These are phyloP conservation scores for Ophiostoma montium DNA, from an alignment of 2,329 filamentous ascomycete genomes.

Conservation along the genomic window DNA sequence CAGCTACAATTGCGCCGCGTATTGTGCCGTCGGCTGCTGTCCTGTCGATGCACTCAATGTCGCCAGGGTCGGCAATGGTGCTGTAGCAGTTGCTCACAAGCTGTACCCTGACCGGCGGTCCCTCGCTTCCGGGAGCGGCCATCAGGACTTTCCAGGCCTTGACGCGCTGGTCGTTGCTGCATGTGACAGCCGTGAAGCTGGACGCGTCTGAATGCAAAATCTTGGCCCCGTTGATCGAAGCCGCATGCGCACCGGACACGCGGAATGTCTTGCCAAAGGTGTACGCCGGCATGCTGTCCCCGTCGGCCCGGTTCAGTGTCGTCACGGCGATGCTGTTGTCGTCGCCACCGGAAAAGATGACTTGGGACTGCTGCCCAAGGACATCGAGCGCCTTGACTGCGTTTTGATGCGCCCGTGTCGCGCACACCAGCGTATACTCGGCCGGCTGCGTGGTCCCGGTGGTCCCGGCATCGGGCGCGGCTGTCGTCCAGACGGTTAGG, in stretches of 20 bases:
- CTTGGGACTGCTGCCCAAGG: slow-evolving; percentile 18
- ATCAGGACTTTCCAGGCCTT: slow-evolving; percentile 35
- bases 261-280: slow-evolving; percentile 14
- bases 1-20: slow-evolving; percentile 23
- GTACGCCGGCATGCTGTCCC: slow-evolving; percentile 4
- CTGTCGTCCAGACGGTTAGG: slow-evolving; percentile 43
- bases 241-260: slow-evolving; percentile 51
- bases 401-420: slow-evolving; percentile 49
- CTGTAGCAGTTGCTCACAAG: slow-evolving; percentile 39
- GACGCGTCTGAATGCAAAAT: slow-evolving; percentile 20
- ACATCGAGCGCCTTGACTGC: slow-evolving; percentile 52
- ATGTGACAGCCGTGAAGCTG: slow-evolving; percentile 16
- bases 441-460: neutral
- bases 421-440: slow-evolving; percentile 12
- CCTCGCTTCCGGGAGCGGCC: neutral
- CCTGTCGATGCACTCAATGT: slow-evolving; percentile 26
- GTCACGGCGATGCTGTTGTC: slow-evolving; percentile 62
- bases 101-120: slow-evolving; percentile 17
- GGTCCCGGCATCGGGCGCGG: neutral
- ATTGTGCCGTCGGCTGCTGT: neutral
- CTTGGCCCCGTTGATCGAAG: slow-evolving; percentile 49
- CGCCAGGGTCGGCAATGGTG: slow-evolving; percentile 45
- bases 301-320: slow-evolving; percentile 25
- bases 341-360: slow-evolving; percentile 68
- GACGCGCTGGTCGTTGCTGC: slow-evolving; percentile 47